phyloP scores from a whole-genome alignment of 2,329 filamentous ascomycete genomes.

The Aspergillus latus region DNA sequence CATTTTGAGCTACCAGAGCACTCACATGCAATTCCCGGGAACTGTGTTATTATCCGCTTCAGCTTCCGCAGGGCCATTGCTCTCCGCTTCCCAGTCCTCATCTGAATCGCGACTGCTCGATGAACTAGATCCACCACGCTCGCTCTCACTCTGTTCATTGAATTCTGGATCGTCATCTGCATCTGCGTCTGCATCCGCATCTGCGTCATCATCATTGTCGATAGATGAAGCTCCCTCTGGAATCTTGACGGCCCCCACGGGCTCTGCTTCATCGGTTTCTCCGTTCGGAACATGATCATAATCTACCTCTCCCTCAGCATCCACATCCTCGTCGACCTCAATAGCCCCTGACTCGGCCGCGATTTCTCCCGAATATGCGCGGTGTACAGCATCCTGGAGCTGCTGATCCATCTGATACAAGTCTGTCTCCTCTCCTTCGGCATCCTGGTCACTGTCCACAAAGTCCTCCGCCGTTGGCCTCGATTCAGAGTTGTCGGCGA shows the following conservation, averaged over 20 bases:
- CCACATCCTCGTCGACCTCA: constrained; percentile 5
- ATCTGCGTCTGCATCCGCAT: constrained; percentile 27
- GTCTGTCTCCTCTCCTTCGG: constrained; percentile 46
- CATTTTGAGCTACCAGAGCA: not conserved
- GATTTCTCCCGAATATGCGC: constrained; percentile 35
- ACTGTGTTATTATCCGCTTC: constrained; percentile 9
- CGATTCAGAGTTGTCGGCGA: constrained; percentile 34
- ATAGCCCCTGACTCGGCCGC: constrained; percentile 30
- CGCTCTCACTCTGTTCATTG: constrained; percentile 39
- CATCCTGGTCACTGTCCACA: constrained; percentile 45
- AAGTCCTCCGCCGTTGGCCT: constrained; percentile 32
- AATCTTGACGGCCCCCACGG: constrained; percentile 40
- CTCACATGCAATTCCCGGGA: constrained; percentile 16
- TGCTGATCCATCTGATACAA: constrained; percentile 43
- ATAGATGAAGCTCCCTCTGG: constrained; percentile 31
- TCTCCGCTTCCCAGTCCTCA: constrained; percentile 52
- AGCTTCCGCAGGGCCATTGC: constrained; percentile 42
- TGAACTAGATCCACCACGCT: constrained; percentile 41
- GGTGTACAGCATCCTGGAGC: constrained; percentile 40
- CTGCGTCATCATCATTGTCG: constrained; percentile 33
- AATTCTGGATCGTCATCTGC: constrained; percentile 46
- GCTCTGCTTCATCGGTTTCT: constrained; percentile 47
- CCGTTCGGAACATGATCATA: constrained; percentile 28
- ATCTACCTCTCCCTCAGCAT: constrained; percentile 19
- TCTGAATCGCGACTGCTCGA: constrained; percentile 58